phyloP scores from a whole-genome alignment of 768 basidiomycete species.

The Auriscalpium vulgare region DNA sequence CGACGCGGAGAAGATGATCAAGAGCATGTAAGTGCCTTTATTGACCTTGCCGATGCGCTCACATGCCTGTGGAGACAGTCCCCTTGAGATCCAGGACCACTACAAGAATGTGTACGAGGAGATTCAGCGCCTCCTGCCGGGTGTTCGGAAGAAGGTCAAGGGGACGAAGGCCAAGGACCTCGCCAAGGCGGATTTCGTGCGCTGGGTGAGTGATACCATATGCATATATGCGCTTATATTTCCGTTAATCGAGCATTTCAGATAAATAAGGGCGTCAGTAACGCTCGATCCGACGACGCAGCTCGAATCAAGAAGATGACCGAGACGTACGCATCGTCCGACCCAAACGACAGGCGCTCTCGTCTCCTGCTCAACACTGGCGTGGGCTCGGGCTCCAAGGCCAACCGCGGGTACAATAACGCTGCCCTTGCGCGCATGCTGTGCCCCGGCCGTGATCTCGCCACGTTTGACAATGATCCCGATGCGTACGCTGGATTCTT shows the following conservation, averaged over 20 bases:
- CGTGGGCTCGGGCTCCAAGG: not conserved
- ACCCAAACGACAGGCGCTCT: not conserved
- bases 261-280: not conserved
- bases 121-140: not conserved
- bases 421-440: not conserved
- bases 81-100: not conserved
- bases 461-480: not conserved
- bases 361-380: not conserved
- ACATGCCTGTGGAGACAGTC: not conserved
- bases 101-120: not conserved
- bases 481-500: not conserved
- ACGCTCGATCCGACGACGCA: not conserved
- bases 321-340: not conserved
- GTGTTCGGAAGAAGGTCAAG: not conserved
- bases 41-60: not conserved
- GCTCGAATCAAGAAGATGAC: not conserved
- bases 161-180: not conserved
- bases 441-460: not conserved
- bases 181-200: not conserved
- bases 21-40: too few species aligned
- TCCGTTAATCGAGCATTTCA: not conserved
- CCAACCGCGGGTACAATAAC: not conserved
- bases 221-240: not conserved
- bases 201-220: not conserved
- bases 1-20: too few species aligned